Percentiles rank a stretch among this genome's conserved stretches.
These are phyloP conservation scores for Balansia obtecta DNA, from an alignment of 2,329 filamentous ascomycete species.

Conservation along the genomic window DNA sequence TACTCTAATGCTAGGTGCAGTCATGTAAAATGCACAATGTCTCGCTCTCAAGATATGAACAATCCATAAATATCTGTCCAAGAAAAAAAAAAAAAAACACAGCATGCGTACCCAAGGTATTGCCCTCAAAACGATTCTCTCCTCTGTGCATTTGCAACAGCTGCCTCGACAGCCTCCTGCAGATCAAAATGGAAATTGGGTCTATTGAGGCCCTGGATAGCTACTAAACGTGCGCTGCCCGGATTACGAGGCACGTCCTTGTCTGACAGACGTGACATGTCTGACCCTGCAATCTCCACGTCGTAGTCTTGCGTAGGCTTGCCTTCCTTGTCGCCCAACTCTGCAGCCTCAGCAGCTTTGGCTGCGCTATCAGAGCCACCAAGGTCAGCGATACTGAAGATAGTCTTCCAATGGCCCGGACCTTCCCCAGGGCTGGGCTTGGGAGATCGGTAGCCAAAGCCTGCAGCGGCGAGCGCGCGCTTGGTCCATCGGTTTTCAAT, in stretches of 20 bases:
- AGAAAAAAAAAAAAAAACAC: not conserved
- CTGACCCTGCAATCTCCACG: conserved; percentile 16
- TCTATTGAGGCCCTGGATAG: conserved; percentile 33
- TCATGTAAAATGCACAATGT: not conserved
- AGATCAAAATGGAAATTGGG: conserved; percentile 42
- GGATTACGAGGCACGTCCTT: conserved; percentile 17
- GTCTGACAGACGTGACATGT: conserved; percentile 13
- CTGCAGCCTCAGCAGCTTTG: conserved; percentile 30
- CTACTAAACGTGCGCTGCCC: conserved; percentile 19
- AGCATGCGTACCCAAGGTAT: not conserved
- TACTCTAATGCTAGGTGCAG: not conserved
- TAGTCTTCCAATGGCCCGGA: conserved; percentile 47
- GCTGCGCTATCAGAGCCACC: conserved; percentile 55
- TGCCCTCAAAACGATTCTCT: conserved; percentile 5
- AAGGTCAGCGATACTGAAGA: conserved; percentile 86
- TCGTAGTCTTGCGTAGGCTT: conserved; percentile 13
- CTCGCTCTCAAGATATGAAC: not conserved
- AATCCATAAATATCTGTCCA: not conserved
- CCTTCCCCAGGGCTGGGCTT: conserved; percentile 11
- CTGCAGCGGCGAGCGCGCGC: conserved; percentile 39
- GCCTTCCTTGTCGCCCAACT: conserved; percentile 42
- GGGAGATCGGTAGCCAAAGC: conserved; percentile 34
- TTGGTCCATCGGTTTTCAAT: conserved; percentile 43
- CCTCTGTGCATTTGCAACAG: conserved; percentile 23
- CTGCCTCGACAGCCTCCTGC: conserved; percentile 34